Conservation (phyloP, 345 rosid species). For the Capsella bursapastoris region DNA sequence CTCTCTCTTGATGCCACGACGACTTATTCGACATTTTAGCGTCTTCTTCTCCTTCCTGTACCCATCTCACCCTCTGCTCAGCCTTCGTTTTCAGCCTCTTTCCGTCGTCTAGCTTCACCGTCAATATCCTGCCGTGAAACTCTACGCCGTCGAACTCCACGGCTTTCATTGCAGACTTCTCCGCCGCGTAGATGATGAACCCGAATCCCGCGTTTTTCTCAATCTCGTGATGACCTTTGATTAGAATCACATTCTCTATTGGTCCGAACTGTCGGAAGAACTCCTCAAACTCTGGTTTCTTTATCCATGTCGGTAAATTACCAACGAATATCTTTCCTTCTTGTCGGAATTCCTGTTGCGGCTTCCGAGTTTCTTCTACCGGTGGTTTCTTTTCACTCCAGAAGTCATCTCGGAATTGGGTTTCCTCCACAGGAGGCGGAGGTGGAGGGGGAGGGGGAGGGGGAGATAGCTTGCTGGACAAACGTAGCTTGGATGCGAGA, state of each 20-base stretch:
- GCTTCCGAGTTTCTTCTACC: slow-evolving; percentile 32
- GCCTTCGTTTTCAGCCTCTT: slow-evolving; percentile 65
- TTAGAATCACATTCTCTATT: slow-evolving; percentile 65
- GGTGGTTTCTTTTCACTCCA: slow-evolving; percentile 13
- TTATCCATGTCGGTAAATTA: slow-evolving; percentile 85
- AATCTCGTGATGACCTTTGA: slow-evolving; percentile 65
- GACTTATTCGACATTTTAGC: slow-evolving; percentile 49
- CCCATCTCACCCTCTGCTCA: slow-evolving; percentile 72
- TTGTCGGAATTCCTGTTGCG: slow-evolving; percentile 60
- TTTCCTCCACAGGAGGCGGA: slow-evolving; percentile 34
- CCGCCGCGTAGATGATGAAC: slow-evolving; percentile 70
- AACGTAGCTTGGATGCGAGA: slow-evolving; percentile 69
- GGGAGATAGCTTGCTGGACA: slow-evolving; percentile 72
- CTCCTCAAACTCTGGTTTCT: slow-evolving; percentile 68
- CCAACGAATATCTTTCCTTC: slow-evolving; percentile 88
- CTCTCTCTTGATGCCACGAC: slow-evolving; percentile 89
- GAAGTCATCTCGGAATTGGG: slow-evolving; percentile 17
- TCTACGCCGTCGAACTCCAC: slow-evolving; percentile 91
- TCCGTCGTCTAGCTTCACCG: slow-evolving; percentile 92
- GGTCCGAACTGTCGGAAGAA: slow-evolving; percentile 92
- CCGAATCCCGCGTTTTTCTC: slow-evolving; percentile 90
- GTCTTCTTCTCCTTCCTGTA: slow-evolving; percentile 59
- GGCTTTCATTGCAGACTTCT: slow-evolving; percentile 74
- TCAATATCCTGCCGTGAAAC: slow-evolving; percentile 85
- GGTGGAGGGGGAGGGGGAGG: slow-evolving; percentile 56